phyloP scores from a whole-genome alignment of 2,329 filamentous ascomycete species.

The Verticillium dahliae region DNA sequence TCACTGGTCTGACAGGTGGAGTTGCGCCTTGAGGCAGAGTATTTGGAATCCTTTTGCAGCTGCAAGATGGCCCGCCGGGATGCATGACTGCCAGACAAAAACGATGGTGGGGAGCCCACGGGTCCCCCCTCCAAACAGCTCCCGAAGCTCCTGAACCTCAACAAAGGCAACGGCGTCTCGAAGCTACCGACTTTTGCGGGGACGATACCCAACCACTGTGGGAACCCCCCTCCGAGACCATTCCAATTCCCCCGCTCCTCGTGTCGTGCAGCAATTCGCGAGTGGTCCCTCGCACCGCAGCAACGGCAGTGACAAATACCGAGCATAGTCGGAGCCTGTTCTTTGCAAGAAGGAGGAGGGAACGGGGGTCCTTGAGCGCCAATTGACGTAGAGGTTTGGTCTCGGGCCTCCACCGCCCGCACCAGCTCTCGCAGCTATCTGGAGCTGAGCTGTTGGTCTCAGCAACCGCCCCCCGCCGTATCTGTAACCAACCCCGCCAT shows the following conservation, averaged over 20 bases:
- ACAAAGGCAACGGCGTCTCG: background rate
- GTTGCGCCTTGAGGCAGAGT: background rate
- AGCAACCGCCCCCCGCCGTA: background rate
- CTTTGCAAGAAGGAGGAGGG: background rate
- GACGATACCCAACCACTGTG: background rate
- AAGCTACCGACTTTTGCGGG: background rate
- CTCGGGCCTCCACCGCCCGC: background rate
- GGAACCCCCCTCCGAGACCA: background rate
- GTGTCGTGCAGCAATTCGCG: background rate
- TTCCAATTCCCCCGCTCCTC: background rate
- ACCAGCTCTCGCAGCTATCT: background rate
- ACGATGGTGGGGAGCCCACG: background rate
- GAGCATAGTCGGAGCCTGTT: too few species aligned
- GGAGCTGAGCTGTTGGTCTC: background rate
- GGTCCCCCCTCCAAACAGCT: background rate
- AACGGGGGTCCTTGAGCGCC: background rate
- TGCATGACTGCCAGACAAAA: background rate
- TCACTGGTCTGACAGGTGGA: background rate
- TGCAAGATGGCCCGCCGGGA: background rate
- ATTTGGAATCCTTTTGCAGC: background rate
- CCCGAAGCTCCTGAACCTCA: background rate
- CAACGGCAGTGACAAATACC: background rate
- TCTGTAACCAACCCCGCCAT: background rate
- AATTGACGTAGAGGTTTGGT: background rate
- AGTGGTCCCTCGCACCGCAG: background rate